Evolutionary conservation across 441 rosid genomes (phyloP).

Genomic region (Jatropha multifida): DNA sequence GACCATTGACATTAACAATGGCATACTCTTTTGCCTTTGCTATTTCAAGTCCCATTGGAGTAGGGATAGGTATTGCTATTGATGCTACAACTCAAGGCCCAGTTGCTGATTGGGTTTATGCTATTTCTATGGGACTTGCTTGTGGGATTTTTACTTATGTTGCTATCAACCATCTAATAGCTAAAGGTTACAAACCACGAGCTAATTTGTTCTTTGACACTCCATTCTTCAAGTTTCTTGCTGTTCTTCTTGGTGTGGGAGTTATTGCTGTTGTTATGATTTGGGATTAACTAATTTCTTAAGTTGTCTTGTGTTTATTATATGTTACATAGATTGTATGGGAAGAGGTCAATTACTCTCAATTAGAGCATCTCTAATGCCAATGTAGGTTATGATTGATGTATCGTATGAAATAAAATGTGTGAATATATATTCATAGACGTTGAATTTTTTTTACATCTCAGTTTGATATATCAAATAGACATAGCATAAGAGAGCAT

Average conservation of each 20-base stretch:
- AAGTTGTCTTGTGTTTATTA: too few relatives aligned
- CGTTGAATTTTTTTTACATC: too few relatives aligned
- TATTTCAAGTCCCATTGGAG: slow-evolving; percentile 69
- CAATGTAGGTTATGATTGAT: too few relatives aligned
- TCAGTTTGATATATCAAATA: too few relatives aligned
- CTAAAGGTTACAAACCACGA: slow-evolving; percentile 60
- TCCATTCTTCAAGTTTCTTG: slow-evolving; percentile 54
- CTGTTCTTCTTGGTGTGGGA: slow-evolving; percentile 58
- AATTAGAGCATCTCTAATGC: too few relatives aligned
- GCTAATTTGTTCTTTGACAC: slow-evolving; percentile 38
- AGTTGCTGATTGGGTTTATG: slow-evolving; percentile 65
- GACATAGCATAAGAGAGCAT: too few relatives aligned
- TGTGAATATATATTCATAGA: too few relatives aligned
- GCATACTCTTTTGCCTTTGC: slow-evolving; percentile 74
- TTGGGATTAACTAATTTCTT: slow-evolving; percentile 47
- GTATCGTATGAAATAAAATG: too few relatives aligned
- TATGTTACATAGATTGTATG: too few relatives aligned
- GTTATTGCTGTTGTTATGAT: slow-evolving; percentile 75
- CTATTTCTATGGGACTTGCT: slow-evolving; percentile 74
- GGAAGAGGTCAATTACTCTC: too few relatives aligned
- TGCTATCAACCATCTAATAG: slow-evolving; percentile 68
- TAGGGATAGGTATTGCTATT: slow-evolving; percentile 68
- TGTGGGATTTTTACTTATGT: slow-evolving; percentile 78
- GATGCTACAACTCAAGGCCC: slow-evolving; percentile 67
- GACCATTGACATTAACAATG: slow-evolving; percentile 43